A percentile compares a stretch with the other conserved stretches of the same genome.
Conservation (phyloP, 1,139 yeast species). For the Eremothecium cymbalariae region DNA sequence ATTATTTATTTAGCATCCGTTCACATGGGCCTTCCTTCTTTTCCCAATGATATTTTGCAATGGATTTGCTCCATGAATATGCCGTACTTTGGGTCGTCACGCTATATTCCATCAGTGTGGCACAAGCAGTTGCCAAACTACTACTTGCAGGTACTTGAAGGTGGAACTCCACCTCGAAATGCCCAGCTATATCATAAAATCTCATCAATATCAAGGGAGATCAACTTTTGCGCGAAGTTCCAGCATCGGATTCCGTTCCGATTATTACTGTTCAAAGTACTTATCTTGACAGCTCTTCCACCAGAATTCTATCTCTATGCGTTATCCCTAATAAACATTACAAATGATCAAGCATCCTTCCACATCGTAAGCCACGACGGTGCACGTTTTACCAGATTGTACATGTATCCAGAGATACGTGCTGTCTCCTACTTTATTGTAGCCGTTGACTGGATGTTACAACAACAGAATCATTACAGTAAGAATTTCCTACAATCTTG, state of each 20-base stretch:
- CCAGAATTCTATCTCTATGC: slow-evolving; percentile 24
- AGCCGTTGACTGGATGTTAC: slow-evolving; percentile 17
- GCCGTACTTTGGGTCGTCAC: slow-evolving; percentile 23
- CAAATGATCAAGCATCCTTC: slow-evolving; percentile 13
- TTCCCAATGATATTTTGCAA: slow-evolving; percentile 21
- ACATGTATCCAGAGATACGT: slow-evolving; percentile 21
- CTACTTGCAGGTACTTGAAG: slow-evolving; percentile 25
- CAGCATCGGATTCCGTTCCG: slow-evolving; percentile 10
- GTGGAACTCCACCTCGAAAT: slow-evolving; percentile 22
- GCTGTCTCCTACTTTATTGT: slow-evolving; percentile 20
- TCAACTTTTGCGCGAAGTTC: slow-evolving; percentile 14
- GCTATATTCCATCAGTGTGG: slow-evolving; percentile 24
- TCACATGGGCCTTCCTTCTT: slow-evolving; percentile 25
- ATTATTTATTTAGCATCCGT: slow-evolving; percentile 25
- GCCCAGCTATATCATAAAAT: slow-evolving; percentile 21
- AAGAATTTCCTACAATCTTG: slow-evolving; percentile 5
- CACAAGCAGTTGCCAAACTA: slow-evolving; percentile 25
- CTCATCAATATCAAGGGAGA: slow-evolving; percentile 13
- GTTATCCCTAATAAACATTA: slow-evolving; percentile 11
- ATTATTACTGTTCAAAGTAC: slow-evolving; percentile 18
- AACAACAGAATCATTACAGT: slow-evolving; percentile 11
- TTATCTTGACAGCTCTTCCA: slow-evolving; percentile 18
- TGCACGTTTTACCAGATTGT: slow-evolving; percentile 11
- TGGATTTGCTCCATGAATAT: slow-evolving; percentile 23
- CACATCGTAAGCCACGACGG: slow-evolving; percentile 12